phyloP scores from a whole-genome alignment of 2,329 filamentous ascomycete genomes.

The Teratosphaeria nubilosa region DNA sequence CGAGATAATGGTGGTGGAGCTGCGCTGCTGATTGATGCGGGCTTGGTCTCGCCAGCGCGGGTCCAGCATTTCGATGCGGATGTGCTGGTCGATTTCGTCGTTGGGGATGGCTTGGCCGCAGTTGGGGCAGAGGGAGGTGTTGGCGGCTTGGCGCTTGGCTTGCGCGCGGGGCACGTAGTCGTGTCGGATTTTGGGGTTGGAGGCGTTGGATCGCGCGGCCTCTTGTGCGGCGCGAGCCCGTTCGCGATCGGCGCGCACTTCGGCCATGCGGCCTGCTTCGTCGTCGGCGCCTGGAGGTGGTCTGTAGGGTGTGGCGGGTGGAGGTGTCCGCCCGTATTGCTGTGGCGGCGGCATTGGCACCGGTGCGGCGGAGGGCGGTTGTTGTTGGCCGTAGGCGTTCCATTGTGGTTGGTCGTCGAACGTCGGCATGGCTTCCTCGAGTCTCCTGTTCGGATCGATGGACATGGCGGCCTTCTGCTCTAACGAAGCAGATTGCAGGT shows the following conservation, averaged over 20 bases:
- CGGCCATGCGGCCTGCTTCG: slow-evolving; percentile 24
- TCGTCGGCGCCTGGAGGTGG: slow-evolving; percentile 22
- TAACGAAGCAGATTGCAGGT: slow-evolving; percentile 85
- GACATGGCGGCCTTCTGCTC: slow-evolving; percentile 92
- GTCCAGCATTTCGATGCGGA: slow-evolving; percentile 89
- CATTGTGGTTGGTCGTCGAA: slow-evolving; percentile 40
- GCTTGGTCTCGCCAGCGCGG: slow-evolving; percentile 94
- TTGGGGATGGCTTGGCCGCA: slow-evolving; percentile 84
- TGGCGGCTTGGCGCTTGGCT: slow-evolving; percentile 40
- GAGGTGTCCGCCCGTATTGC: slow-evolving; percentile 6
- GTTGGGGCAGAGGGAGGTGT: slow-evolving; percentile 77
- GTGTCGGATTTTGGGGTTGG: slow-evolving; percentile 64
- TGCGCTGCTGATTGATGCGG: slow-evolving; percentile 69
- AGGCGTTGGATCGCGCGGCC: slow-evolving; percentile 63
- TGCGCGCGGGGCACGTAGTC: slow-evolving; percentile 84
- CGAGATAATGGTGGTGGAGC: slow-evolving; percentile 74
- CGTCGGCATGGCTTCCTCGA: slow-evolving; percentile 90
- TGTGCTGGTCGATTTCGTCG: slow-evolving; percentile 81
- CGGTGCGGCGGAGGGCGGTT: slow-evolving; percentile 3
- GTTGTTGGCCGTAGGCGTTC: slow-evolving; percentile 8
- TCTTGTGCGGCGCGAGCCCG: slow-evolving; percentile 68
- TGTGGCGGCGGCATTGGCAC: slow-evolving; percentile 17
- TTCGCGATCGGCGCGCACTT: slow-evolving; percentile 33
- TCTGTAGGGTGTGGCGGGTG: slow-evolving; percentile 17
- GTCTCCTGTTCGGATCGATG: slow-evolving; percentile 67